phyloP scores from a whole-genome alignment of 805 yeast species.

The Tetrapisispora taiwanensis region DNA sequence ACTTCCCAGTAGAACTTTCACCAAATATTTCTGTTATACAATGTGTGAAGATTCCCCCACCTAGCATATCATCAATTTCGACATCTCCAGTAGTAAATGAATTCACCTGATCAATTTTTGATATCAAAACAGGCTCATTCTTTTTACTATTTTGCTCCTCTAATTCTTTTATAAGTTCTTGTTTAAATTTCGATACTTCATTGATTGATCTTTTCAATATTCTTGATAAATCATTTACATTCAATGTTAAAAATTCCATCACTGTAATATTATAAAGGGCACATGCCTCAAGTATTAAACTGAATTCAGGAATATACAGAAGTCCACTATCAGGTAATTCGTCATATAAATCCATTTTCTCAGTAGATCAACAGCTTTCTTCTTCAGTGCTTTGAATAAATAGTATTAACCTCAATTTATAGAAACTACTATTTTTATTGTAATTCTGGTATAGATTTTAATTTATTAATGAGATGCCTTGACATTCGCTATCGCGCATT shows the following conservation, averaged over 20 bases:
- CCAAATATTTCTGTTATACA: conserved; percentile 71
- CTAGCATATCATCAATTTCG: conserved; percentile 38
- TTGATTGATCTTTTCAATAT: conserved; percentile 26
- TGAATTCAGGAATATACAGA: conserved; percentile 28
- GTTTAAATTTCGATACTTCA: conserved; percentile 26
- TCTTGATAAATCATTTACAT: conserved; percentile 28
- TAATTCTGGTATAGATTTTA: too few relatives aligned
- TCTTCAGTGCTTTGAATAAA: too few relatives aligned
- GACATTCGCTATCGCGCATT: too few relatives aligned
- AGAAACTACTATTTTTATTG: too few relatives aligned
- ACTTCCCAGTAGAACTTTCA: conserved; percentile 76
- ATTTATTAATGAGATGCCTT: too few relatives aligned
- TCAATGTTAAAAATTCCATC: conserved; percentile 34
- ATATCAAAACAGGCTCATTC: conserved; percentile 1
- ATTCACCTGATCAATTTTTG: neutral
- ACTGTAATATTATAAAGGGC: conserved; percentile 28
- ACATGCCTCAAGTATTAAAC: conserved; percentile 23
- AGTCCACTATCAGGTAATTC: conserved; percentile 31
- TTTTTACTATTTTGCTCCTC: conserved; percentile 7
- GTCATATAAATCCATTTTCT: conserved; percentile 34
- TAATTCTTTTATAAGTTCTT: conserved; percentile 11
- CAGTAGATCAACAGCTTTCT: too few relatives aligned
- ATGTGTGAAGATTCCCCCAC: conserved; percentile 49
- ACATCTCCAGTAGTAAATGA: conserved; percentile 45
- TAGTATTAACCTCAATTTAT: too few relatives aligned